A percentile compares a stretch with the other conserved stretches of the same genome.
Conservation (phyloP, 2,329 filamentous ascomycete species). For the Penicillium psychrosexuale region DNA sequence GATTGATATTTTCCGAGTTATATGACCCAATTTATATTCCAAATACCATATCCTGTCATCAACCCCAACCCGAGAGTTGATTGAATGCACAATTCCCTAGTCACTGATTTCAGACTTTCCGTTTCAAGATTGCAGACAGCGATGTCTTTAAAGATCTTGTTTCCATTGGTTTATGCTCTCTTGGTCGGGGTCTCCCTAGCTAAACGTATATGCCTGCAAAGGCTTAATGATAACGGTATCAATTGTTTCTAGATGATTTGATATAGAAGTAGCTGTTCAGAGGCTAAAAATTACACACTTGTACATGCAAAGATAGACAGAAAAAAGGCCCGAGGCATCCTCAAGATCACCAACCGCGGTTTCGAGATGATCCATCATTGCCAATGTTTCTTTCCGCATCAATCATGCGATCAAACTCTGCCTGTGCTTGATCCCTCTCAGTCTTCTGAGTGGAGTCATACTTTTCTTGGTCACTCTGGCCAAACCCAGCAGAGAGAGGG, state of each 20-base stretch:
- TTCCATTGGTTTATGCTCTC: neutral
- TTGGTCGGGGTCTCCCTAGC: neutral
- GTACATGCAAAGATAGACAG: conserved; percentile 9
- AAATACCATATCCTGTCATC: conserved; percentile 2
- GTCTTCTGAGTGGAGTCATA: conserved; percentile 23
- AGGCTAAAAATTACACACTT: conserved; percentile 1
- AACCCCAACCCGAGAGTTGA: neutral
- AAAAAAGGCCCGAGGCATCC: neutral
- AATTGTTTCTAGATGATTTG: conserved; percentile 1
- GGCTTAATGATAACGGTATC: conserved; percentile 16
- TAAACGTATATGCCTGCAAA: conserved; percentile 19
- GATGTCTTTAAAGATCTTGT: neutral
- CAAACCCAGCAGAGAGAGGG: neutral
- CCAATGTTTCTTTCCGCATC: conserved; percentile 38
- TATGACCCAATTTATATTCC: neutral
- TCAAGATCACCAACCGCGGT: conserved; percentile 17
- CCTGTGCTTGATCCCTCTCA: conserved; percentile 41
- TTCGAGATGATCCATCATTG: conserved; percentile 14
- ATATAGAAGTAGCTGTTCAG: neutral
- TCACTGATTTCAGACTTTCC: neutral
- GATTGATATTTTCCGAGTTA: neutral
- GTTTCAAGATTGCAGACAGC: conserved; percentile 8
- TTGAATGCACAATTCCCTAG: neutral
- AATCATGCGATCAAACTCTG: conserved; percentile 44
- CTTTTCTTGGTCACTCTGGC: conserved; percentile 6